These are phyloP conservation scores for Talaromyces sp. DNA, from an alignment of 2,329 filamentous ascomycete species.

Conservation along the genomic window DNA sequence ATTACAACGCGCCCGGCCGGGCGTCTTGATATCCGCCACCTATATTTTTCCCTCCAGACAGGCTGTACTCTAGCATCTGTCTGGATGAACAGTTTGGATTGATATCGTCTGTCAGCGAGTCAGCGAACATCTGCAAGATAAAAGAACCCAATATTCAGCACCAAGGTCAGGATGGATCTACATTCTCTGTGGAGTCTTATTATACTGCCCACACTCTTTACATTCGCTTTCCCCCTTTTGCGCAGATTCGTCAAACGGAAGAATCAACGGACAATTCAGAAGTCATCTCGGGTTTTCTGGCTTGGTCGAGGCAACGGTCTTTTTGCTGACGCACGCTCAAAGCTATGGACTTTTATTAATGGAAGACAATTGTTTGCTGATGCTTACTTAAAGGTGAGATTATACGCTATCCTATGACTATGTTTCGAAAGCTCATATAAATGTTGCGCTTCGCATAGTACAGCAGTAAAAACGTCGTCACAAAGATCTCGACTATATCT, in stretches of 20 bases:
- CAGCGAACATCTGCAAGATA: too few relatives aligned
- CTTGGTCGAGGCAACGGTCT: background rate
- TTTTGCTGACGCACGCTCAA: background rate
- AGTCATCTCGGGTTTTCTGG: background rate
- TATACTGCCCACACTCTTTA: background rate
- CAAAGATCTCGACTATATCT: constrained; percentile 1
- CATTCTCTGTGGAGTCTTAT: background rate
- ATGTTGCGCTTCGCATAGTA: background rate
- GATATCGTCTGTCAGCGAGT: too few relatives aligned
- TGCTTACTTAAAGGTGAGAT: background rate
- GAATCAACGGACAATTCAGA: background rate
- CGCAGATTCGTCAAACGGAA: background rate
- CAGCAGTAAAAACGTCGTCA: background rate
- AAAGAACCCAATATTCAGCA: background rate
- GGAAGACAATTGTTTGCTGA: background rate
- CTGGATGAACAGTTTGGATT: too few relatives aligned
- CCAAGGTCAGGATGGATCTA: background rate
- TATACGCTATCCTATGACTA: too few relatives aligned
- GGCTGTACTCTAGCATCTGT: too few relatives aligned
- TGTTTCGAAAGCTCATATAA: background rate
- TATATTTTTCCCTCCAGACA: too few relatives aligned
- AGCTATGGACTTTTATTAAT: background rate
- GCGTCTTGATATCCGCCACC: too few relatives aligned
- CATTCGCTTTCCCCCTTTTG: background rate
- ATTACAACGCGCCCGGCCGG: too few relatives aligned